Evolutionary conservation across 169 alveolate genomes (phyloP), one percentile per base, ranked within the genome.

Genomic region (Plasmodium inui): DNA sequence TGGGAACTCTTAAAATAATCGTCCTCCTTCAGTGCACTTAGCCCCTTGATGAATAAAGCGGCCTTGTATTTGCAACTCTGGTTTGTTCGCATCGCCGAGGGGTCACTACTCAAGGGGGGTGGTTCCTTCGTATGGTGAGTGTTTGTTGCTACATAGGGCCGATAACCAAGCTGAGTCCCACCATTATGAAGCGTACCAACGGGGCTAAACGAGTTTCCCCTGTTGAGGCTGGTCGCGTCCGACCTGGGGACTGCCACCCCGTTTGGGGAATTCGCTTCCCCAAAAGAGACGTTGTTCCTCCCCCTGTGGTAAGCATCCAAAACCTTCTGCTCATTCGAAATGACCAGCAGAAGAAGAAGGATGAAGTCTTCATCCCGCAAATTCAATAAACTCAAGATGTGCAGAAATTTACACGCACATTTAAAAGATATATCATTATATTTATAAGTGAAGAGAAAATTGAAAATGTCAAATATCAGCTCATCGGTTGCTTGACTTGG

Each of bases 381-480:
- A 88, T 88, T 88, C 50, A 88, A 22, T 39, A 88, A n/a, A 14
- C 83, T 80, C 53, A 88, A 79, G 39, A 80, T 88, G 46, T 88
- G 84, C 28, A 88, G 67, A 70, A 88, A 88, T 70, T 88, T 88
- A 28, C 88, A 76, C 1, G 94, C 94, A 79, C 94, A 88, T 61
- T 88, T 88, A 61, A 61, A 88, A 50, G 94, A 88, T 57, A 88
- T 88, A 3, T 88, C 94, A 3, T 5, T 3, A 19, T 34, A 79
- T 88, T 88, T 88, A 37, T 78, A 88, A 0, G 82, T 88, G 73
- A 88, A 88, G 26, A 88, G 50, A 88, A 57, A 88, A 78, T 88
- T 80, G 44, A 78, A 88, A n/a, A 88, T 78, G 67, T 88, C 94
- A 41, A 37, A 79, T 19, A 88, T 88, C 1, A 88, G 32, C 1